phyloP scores from a whole-genome alignment of 352 stramenopile genomes.

The Phytopythium delawarense region DNA sequence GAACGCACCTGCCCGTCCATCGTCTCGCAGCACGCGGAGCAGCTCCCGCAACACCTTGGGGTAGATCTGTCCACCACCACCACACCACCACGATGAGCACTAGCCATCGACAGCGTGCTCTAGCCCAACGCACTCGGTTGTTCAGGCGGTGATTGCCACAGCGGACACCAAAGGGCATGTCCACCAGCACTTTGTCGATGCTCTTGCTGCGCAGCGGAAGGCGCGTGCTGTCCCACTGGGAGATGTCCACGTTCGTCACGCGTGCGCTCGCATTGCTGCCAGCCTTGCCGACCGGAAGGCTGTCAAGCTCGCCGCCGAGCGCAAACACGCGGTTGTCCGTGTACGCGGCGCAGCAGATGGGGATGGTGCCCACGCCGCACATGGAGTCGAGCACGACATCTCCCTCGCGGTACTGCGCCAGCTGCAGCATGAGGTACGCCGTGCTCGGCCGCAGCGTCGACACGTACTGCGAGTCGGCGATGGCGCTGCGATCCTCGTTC shows the following conservation, averaged over 20 bases:
- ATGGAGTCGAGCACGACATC: constrained; percentile 78
- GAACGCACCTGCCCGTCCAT: constrained; percentile 38
- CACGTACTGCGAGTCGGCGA: constrained; percentile 61
- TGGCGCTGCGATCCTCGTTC: constrained; percentile 53
- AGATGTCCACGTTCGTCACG: constrained; percentile 40
- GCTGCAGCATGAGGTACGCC: constrained; percentile 68
- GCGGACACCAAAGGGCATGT: constrained; percentile 76
- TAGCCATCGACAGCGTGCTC: no score
- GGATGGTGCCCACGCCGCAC: constrained; percentile 78
- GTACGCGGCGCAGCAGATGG: constrained; percentile 52
- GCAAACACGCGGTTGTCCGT: constrained; percentile 48
- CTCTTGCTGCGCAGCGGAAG: constrained; percentile 49
- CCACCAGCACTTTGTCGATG: constrained; percentile 66
- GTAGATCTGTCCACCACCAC: constrained; percentile 46
- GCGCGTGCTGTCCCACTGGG: constrained; percentile 57
- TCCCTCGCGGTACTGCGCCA: constrained; percentile 48
- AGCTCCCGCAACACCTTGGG: constrained; percentile 74
- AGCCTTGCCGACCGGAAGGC: constrained; percentile 46
- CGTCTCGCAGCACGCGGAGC: constrained; percentile 47
- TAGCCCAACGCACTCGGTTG: constrained; percentile 37
- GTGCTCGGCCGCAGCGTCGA: constrained; percentile 77
- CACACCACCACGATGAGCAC: neutral
- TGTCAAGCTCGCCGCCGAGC: constrained; percentile 64
- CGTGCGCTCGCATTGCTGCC: constrained; percentile 38
- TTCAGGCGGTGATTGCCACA: constrained; percentile 69